These are phyloP conservation scores for Botryotinia calthae DNA, from an alignment of 2,329 filamentous ascomycete species.

Conservation along the genomic window DNA sequence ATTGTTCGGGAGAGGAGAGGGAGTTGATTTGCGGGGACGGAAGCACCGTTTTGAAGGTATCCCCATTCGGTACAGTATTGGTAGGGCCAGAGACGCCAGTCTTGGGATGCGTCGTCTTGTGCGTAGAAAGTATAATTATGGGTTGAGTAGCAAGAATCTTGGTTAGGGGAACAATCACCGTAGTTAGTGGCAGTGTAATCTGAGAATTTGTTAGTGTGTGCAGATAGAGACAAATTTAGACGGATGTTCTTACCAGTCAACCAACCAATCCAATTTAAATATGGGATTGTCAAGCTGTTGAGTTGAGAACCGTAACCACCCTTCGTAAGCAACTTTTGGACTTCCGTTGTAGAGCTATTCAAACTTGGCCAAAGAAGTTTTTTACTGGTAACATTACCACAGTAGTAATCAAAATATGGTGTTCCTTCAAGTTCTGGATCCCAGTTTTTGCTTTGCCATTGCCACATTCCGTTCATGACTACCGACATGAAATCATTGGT, in stretches of 20 bases:
- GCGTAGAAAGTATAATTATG: conserved; percentile 49
- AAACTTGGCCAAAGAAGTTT: conserved; percentile 58
- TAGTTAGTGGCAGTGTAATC: conserved; percentile 5
- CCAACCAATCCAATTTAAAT: conserved; percentile 58
- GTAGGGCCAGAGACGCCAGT: conserved; percentile 56
- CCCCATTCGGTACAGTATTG: conserved; percentile 62
- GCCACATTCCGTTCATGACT: conserved; percentile 45
- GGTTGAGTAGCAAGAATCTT: conserved; percentile 51
- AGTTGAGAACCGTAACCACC: conserved; percentile 48
- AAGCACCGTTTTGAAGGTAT: conserved; percentile 71
- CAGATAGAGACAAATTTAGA: not conserved
- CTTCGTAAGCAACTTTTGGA: conserved; percentile 45
- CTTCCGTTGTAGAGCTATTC: conserved; percentile 64
- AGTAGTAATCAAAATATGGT: conserved; percentile 51
- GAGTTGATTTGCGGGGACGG: conserved; percentile 60
- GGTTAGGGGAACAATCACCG: conserved; percentile 33
- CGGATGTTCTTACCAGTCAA: conserved; percentile 36
- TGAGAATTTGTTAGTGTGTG: not conserved
- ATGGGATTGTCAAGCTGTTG: conserved; percentile 45
- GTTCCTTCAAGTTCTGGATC: conserved; percentile 51
- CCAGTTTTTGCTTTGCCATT: conserved; percentile 59
- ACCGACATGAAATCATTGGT: conserved; percentile 51
- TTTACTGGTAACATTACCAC: conserved; percentile 52
- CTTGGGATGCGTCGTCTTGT: conserved; percentile 43
- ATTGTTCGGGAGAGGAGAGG: conserved; percentile 71